Base-by-base conservation (phyloP, 768 basidiomycete species). In the Tubosaeta sp. region DNA sequence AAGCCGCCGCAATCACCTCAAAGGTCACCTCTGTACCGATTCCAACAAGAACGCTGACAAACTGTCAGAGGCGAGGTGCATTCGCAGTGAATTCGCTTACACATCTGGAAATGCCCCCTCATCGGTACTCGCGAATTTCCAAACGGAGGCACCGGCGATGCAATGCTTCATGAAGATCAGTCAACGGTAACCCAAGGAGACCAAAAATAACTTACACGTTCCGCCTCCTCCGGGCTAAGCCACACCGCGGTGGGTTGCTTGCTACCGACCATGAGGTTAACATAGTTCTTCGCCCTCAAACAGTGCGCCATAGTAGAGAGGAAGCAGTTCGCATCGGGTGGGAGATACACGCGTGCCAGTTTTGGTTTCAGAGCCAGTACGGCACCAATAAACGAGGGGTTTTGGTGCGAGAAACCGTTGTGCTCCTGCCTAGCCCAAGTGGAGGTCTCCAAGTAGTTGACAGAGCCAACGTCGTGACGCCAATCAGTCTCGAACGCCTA, bases 331-430 rank as follows among this genome's bases (percentile, higher is more conserved):
- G 89, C 88, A 60, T 95, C 93, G n/a, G 93, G 89, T 0, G 91
- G 89, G 22, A 93, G 75, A 64, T 91, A 93, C 5, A 92, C 87
- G 3, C 91, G 80, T 0, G 85, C 85, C 52, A 83, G 74, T 34
- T 68, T 69, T 13, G 85, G 76, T 59, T 93, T 92, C 55, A 95
- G 71, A 60, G 84, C 81, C 52, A 95, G 78, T n/a, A 97, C 79
- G 0, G 88, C 86, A 19, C 88, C 86, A 59, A 95, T 92, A 66
- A 95, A 89, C 2, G 84, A 79, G 3, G 89, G 88, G 59, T 90
- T 87, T 65, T 94, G 89, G 61, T 93, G 91, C 14, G 88, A 90
- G 71, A 89, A 95, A 12, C 91, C 91, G 58, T 94, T 93, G 68
- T 94, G 88, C 55, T 89, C 88, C 65, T 89, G 91, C 25, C 90